Conservation (phyloP, 2,329 filamentous ascomycete species). For the Fusarium chaquense region DNA sequence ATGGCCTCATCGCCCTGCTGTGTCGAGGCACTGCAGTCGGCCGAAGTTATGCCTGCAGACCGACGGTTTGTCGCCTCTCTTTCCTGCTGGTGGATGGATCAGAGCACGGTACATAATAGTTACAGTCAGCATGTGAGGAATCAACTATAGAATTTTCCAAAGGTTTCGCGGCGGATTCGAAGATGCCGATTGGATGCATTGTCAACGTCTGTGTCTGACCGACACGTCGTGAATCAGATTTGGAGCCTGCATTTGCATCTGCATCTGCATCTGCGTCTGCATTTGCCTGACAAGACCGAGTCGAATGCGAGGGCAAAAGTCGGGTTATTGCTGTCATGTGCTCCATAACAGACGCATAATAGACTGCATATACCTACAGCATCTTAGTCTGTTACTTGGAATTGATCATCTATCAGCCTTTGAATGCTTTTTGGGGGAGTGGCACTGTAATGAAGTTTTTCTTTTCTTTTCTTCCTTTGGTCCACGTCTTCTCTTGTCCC, state of each 20-base stretch:
- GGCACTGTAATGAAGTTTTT: neutral
- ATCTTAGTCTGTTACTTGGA: neutral
- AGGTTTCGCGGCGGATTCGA: constrained; percentile 4
- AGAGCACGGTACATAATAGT: neutral
- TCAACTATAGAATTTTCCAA: constrained; percentile 6
- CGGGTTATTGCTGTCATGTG: constrained; percentile 8
- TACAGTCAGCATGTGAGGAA: constrained; percentile 27
- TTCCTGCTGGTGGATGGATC: neutral
- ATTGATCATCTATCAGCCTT: constrained; percentile 21
- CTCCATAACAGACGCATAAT: constrained; percentile 21
- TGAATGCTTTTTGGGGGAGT: neutral
- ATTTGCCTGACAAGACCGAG: neutral
- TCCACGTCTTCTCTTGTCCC: neutral
- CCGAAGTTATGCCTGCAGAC: constrained; percentile 9
- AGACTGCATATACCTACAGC: constrained; percentile 4
- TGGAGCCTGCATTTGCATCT: constrained; percentile 8
- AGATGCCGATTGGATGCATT: constrained; percentile 19
- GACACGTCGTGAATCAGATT: constrained; percentile 33
- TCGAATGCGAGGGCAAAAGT: constrained; percentile 13
- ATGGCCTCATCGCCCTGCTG: neutral
- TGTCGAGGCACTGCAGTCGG: constrained; percentile 5
- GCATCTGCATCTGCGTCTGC: neutral
- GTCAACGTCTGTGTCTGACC: constrained; percentile 8
- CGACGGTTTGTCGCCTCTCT: constrained; percentile 11
- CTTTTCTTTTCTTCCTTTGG: neutral